These are phyloP conservation scores for Setaria italica DNA, from an alignment of 202 grass and related monocot species.

Conservation along the genomic window DNA sequence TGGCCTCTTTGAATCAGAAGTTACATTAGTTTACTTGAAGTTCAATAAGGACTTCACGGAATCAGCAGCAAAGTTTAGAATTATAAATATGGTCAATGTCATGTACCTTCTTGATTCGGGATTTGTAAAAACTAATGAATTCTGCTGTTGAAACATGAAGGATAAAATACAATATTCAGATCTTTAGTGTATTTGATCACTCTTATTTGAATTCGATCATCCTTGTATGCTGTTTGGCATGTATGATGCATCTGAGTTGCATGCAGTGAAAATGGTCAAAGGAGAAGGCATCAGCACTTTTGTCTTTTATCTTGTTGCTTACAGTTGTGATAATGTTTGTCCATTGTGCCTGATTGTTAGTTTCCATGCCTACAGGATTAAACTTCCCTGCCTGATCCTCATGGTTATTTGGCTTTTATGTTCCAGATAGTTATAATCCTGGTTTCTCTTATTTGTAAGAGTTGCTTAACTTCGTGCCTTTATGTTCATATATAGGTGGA, in stretches of 20 bases:
- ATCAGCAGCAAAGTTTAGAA: background rate
- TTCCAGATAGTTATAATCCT: conserved; percentile 11
- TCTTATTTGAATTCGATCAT: conserved; percentile 18
- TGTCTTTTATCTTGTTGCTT: background rate
- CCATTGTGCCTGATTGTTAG: conserved; percentile 12
- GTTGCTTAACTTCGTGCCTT: conserved; percentile 3
- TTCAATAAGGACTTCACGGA: background rate
- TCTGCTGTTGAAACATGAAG: conserved; percentile 4
- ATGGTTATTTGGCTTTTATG: conserved; percentile 20
- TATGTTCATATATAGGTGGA: conserved; percentile 42
- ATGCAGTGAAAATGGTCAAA: conserved; percentile 4
- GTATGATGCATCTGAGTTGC: background rate
- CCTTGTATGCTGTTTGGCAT: conserved; percentile 4
- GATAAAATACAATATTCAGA: background rate
- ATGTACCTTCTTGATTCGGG: background rate
- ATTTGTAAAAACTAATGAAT: conserved; percentile 17
- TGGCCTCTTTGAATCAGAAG: conserved; percentile 13
- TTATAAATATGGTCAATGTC: conserved; percentile 12
- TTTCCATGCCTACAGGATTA: conserved; percentile 11
- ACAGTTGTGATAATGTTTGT: background rate
- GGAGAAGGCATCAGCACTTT: background rate
- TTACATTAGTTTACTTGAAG: conserved; percentile 11
- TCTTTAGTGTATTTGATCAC: background rate
- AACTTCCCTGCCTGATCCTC: conserved; percentile 13
- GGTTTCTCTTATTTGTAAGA: conserved; percentile 3